These are phyloP conservation scores for Colletotrichum kahawae DNA, from an alignment of 2,329 filamentous ascomycete species.

Conservation along the genomic window DNA sequence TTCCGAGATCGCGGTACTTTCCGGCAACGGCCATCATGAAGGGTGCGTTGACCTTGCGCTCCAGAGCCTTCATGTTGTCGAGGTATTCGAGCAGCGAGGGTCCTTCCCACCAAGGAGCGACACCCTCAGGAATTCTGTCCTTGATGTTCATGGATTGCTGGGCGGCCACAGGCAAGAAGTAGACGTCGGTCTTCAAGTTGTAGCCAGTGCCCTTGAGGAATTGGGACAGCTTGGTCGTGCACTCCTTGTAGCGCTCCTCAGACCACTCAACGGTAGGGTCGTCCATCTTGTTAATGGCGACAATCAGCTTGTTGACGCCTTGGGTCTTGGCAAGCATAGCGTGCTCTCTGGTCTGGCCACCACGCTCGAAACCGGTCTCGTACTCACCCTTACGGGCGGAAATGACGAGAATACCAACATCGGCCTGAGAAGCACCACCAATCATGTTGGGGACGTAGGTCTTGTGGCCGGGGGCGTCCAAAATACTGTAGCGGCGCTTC, in stretches of 20 bases:
- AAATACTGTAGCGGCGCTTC: conserved; percentile 92
- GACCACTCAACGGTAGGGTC: conserved; percentile 97
- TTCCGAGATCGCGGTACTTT: conserved; percentile 97
- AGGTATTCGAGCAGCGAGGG: conserved; percentile 94
- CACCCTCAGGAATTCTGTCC: conserved; percentile 77
- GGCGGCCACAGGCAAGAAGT: conserved; percentile 95
- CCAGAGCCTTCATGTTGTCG: conserved; percentile 89
- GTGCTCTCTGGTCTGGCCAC: conserved; percentile 96
- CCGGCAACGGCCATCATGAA: conserved; percentile 99
- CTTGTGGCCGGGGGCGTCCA: conserved; percentile 97
- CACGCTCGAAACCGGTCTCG: conserved; percentile 96
- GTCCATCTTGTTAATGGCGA: conserved; percentile 99
- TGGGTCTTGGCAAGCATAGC: conserved; percentile 98
- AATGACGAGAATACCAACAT: conserved; percentile 94
- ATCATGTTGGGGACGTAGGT: conserved; percentile 99
- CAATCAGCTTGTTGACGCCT: conserved; percentile 94
- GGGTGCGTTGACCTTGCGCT: conserved; percentile 94
- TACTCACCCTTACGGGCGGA: conserved; percentile 98
- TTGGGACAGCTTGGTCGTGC: conserved; percentile 82
- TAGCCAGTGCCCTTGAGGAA: conserved; percentile 95
- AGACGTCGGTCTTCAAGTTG: conserved; percentile 90
- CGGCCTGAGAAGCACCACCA: conserved; percentile 89
- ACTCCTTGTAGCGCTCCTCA: conserved; percentile 90
- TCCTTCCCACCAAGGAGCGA: conserved; percentile 84
- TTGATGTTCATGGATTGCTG: conserved; percentile 89